Evolutionary conservation across 1,284 basidiomycete genomes (phyloP).

Genomic region (Sanguinoderma infundibulare): DNA sequence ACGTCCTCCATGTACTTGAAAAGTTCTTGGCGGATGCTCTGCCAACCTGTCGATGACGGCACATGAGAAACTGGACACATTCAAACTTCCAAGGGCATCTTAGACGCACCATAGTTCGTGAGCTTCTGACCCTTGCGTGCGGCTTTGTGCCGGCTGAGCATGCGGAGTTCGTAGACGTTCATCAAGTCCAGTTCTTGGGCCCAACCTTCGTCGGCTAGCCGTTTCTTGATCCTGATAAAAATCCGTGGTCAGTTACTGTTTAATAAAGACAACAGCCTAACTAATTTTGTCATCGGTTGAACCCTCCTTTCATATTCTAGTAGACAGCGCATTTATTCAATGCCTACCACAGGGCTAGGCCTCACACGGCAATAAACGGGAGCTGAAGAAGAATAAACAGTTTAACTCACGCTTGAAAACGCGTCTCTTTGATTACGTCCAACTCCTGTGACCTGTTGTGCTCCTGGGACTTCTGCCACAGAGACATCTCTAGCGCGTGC

Average conservation of each 20-base stretch:
- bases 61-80: background rate
- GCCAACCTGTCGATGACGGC: background rate
- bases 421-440: background rate
- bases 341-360: no score
- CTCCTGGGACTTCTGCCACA: background rate
- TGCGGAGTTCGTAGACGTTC: background rate
- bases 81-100: background rate
- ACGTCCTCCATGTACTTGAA: background rate
- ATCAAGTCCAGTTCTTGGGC: conserved; percentile 1
- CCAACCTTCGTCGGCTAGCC: conserved; percentile 6
- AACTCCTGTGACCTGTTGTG: background rate
- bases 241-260: no score
- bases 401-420: background rate
- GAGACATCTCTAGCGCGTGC: background rate
- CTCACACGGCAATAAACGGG: no score
- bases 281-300: no score
- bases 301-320: no score
- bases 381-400: no score
- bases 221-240: background rate
- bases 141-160: background rate
- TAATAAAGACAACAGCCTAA: background rate
- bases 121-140: conserved; percentile 3
- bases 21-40: background rate
- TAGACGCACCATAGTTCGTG: background rate
- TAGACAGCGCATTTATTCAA: no score